Evolutionary conservation across 495 filamentous ascomycete species (phyloP).

Genomic region (Aspergillus baeticus): DNA sequence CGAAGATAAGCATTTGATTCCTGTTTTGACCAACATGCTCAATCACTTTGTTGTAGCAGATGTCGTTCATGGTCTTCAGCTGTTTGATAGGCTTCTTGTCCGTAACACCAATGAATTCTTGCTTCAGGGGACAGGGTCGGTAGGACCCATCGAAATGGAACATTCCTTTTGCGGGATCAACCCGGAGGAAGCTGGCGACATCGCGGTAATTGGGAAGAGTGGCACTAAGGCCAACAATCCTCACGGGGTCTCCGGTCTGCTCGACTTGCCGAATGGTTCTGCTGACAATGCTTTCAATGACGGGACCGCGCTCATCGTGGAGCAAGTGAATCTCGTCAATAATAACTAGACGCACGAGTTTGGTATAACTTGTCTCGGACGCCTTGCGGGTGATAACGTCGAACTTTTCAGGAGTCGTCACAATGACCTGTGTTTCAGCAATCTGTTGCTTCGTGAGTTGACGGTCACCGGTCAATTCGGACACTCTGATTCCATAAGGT

Average conservation of each 20-base stretch:
- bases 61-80: slow-evolving; percentile 98
- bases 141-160: slow-evolving; percentile 97
- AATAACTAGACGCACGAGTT: slow-evolving; percentile 88
- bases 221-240: slow-evolving; percentile 88
- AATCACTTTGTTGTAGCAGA: slow-evolving; percentile 95
- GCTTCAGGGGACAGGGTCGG: slow-evolving; percentile 86
- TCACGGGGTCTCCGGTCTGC: slow-evolving; percentile 87
- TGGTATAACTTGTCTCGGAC: slow-evolving; percentile 94
- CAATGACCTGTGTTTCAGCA: slow-evolving; percentile 95
- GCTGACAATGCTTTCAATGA: slow-evolving; percentile 95
- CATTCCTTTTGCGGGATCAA: slow-evolving; percentile 78
- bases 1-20: slow-evolving; percentile 98
- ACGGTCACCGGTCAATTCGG: slow-evolving; percentile 93
- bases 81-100: slow-evolving; percentile 99
- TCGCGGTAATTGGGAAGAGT: slow-evolving; percentile 97
- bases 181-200: slow-evolving; percentile 92
- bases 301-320: slow-evolving; percentile 95
- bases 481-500: slow-evolving; percentile 86
- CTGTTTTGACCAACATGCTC: slow-evolving; percentile 89
- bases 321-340: slow-evolving; percentile 98
- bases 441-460: slow-evolving; percentile 99
- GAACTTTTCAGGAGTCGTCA: slow-evolving; percentile 98
- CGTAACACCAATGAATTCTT: slow-evolving; percentile 97
- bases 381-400: slow-evolving; percentile 99
- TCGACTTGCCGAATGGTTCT: slow-evolving; percentile 90